Evolutionary conservation across 2,329 filamentous ascomycete species (phyloP).

Genomic region (Daldinia sp.): DNA sequence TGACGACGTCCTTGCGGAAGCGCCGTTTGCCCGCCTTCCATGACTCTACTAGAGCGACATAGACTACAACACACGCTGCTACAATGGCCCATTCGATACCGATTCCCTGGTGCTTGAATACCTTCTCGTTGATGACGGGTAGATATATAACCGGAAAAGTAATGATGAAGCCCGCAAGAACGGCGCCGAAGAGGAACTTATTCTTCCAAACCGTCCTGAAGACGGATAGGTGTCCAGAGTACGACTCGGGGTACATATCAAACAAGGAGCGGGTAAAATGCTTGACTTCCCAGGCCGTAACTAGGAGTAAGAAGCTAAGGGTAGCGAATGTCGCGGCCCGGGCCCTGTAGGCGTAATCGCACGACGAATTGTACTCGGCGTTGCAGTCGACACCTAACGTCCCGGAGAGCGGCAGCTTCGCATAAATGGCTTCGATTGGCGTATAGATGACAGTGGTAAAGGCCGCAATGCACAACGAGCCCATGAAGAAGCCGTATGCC

Average conservation of each 20-base stretch:
- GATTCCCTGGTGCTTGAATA: slow-evolving; percentile 75
- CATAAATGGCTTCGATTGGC: slow-evolving; percentile 52
- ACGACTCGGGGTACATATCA: slow-evolving; percentile 65
- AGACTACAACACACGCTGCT: slow-evolving; percentile 63
- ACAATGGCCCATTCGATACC: slow-evolving; percentile 79
- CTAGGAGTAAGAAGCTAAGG: slow-evolving; percentile 71
- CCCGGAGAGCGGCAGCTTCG: slow-evolving; percentile 42
- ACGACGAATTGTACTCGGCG: slow-evolving; percentile 57
- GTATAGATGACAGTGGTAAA: slow-evolving; percentile 68
- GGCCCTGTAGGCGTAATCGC: slow-evolving; percentile 68
- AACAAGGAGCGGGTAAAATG: slow-evolving; percentile 75
- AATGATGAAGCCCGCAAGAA: slow-evolving; percentile 65
- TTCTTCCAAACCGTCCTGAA: slow-evolving; percentile 73
- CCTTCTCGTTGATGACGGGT: slow-evolving; percentile 68
- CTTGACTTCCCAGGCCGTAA: slow-evolving; percentile 78
- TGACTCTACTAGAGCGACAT: slow-evolving; percentile 69
- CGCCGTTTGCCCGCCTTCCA: slow-evolving; percentile 75
- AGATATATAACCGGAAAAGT: slow-evolving; percentile 73
- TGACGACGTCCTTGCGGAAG: slow-evolving; percentile 37
- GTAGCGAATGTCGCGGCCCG: slow-evolving; percentile 75
- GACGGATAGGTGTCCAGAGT: slow-evolving; percentile 58
- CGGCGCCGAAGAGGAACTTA: slow-evolving; percentile 71
- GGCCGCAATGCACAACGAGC: slow-evolving; percentile 65
- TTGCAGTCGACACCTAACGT: slow-evolving; percentile 67
- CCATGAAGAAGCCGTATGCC: slow-evolving; percentile 71